Evolutionary conservation across 345 rosid genomes (phyloP).

Genomic region (Citrus hindsii): DNA sequence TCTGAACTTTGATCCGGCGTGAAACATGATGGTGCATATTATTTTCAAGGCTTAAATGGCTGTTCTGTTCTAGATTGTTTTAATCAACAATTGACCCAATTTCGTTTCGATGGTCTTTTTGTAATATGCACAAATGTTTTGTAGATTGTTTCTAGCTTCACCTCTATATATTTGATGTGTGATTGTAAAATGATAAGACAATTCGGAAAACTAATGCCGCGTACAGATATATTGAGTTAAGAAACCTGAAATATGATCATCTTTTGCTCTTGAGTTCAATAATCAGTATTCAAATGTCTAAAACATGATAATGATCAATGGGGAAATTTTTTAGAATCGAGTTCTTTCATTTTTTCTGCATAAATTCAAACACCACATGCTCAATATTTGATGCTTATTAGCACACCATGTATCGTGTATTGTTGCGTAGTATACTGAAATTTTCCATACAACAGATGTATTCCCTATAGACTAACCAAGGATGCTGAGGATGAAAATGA

Average conservation of each 20-base stretch:
- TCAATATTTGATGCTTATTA: not conserved
- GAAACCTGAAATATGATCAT: not conserved
- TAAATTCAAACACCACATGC: not conserved
- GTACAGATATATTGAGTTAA: not conserved
- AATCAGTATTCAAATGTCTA: not conserved
- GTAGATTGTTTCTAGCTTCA: not conserved
- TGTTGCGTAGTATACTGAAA: not conserved
- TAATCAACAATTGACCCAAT: not conserved
- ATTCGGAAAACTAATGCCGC: not conserved
- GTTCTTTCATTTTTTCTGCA: not conserved
- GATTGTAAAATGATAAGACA: not conserved
- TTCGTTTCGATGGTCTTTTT: not conserved
- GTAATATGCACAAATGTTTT: not conserved
- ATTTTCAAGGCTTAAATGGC: not conserved
- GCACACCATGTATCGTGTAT: not conserved
- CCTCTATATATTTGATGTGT: not conserved
- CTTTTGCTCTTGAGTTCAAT: not conserved
- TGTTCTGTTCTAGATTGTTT: not conserved
- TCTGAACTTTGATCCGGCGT: not conserved
- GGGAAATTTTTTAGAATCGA: not conserved
- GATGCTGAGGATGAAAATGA: constrained; percentile 28
- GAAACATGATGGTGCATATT: not conserved
- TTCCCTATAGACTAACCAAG: constrained; percentile 62
- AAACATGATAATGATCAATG: not conserved
- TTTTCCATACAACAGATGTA: constrained; percentile 45